These are phyloP conservation scores for Saccharomycopsis capsularis DNA, from an alignment of 805 yeast genomes.

Conservation along the genomic window DNA sequence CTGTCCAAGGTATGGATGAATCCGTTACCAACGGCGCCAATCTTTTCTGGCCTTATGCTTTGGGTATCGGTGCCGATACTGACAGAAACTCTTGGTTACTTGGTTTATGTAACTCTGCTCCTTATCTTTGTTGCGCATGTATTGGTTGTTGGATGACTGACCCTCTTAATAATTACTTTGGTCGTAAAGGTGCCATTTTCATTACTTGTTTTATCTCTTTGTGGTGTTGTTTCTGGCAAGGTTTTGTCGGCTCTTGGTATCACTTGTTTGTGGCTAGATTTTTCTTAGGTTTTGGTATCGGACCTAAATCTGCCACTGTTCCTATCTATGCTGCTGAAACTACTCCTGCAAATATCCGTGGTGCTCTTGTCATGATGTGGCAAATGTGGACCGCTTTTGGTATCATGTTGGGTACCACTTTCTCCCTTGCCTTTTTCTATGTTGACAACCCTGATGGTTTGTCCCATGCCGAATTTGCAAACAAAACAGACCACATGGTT, in stretches of 20 bases:
- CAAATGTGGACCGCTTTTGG: conserved; percentile 72
- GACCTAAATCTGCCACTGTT: conserved; percentile 70
- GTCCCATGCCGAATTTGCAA: conserved; percentile 24
- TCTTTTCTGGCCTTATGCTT: conserved; percentile 48
- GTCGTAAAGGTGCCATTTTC: conserved; percentile 63
- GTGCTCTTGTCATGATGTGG: conserved; percentile 68
- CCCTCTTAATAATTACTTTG: conserved; percentile 45
- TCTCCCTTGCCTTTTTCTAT: conserved; percentile 54
- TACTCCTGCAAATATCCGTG: conserved; percentile 55
- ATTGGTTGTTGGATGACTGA: conserved; percentile 63
- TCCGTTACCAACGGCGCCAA: conserved; percentile 69
- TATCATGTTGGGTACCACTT: conserved; percentile 63
- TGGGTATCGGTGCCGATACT: conserved; percentile 43
- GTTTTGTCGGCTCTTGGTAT: conserved; percentile 56
- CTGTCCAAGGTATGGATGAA: conserved; percentile 78
- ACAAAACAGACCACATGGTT: not conserved
- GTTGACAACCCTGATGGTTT: conserved; percentile 33
- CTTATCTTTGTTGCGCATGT: conserved; percentile 56
- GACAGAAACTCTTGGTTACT: conserved; percentile 48
- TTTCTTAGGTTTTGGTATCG: conserved; percentile 60
- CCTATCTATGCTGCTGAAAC: conserved; percentile 67
- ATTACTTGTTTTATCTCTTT: conserved; percentile 56
- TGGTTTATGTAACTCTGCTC: conserved; percentile 65
- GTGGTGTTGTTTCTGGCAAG: conserved; percentile 63
- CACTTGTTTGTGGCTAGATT: conserved; percentile 62